These are phyloP conservation scores for Phialemonium atrogriseum DNA, from an alignment of 2,329 filamentous ascomycete species.

Conservation along the genomic window DNA sequence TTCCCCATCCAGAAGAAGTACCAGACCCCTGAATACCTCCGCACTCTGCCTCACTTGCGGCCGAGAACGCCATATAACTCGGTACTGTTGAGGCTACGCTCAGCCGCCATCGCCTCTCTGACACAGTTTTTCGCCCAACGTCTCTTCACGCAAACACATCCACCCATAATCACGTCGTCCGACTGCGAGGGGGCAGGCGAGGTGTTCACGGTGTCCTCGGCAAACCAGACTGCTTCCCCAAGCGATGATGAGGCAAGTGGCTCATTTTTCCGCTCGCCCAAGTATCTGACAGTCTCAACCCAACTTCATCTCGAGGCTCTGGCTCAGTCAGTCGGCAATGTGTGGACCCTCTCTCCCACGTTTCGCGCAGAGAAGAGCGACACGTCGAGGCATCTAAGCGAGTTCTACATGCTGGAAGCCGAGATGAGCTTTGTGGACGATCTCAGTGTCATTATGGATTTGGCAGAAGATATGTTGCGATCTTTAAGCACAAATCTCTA, in stretches of 20 bases:
- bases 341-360: conserved; percentile 90
- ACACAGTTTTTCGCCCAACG: conserved; percentile 66
- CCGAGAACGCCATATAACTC: conserved; percentile 74
- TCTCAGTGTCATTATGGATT: conserved; percentile 63
- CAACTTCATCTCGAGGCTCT: conserved; percentile 93
- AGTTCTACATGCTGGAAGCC: conserved; percentile 98
- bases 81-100: conserved; percentile 72
- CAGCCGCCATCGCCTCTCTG: conserved; percentile 64
- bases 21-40: conserved; percentile 80
- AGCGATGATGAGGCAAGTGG: conserved; percentile 24
- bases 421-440: conserved; percentile 73
- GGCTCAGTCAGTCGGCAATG: conserved; percentile 77
- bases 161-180: conserved; percentile 90
- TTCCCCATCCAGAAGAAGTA: conserved; percentile 97
- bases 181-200: conserved; percentile 96
- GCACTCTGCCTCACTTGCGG: conserved; percentile 80
- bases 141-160: conserved; percentile 75
- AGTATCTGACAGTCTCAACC: conserved; percentile 91
- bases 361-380: conserved; percentile 93
- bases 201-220: conserved; percentile 66
- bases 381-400: conserved; percentile 86
- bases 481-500: conserved; percentile 33
- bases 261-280: conserved; percentile 75
- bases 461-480: conserved; percentile 73
- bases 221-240: conserved; percentile 18